Conservation (phyloP, 352 stramenopile genomes). For the Peronospora belbahrii region DNA sequence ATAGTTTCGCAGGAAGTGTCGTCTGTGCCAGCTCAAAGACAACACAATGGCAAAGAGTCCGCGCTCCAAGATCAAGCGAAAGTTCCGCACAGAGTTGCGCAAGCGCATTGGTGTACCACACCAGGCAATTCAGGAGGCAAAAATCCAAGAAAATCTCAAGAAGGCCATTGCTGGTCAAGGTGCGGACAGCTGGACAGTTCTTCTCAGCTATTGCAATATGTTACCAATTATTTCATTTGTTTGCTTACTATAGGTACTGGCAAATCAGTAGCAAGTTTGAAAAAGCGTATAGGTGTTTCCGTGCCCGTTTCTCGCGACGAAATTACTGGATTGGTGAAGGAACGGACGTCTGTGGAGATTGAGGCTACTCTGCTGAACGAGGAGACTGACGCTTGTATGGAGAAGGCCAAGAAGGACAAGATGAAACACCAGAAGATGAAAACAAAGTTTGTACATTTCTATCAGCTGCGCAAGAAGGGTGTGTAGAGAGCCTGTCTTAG, state of each 20-base stretch:
- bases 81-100: constrained; percentile 81
- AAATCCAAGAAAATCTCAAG: constrained; percentile 84
- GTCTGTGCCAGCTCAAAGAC: not conserved
- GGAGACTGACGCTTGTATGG: constrained; percentile 32
- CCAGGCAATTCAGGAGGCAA: constrained; percentile 56
- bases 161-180: constrained; percentile 64
- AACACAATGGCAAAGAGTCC: constrained; percentile 80
- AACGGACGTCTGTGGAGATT: constrained; percentile 27
- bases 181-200: constrained; percentile 9
- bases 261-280: constrained; percentile 52
- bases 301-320: constrained; percentile 39
- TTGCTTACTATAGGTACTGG: constrained; percentile 30
- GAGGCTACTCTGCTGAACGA: constrained; percentile 46
- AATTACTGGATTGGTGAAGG: constrained; percentile 35
- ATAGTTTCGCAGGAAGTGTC: too few relatives aligned
- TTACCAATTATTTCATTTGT: constrained; percentile 6
- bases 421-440: constrained; percentile 56
- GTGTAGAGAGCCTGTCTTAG: too few relatives aligned
- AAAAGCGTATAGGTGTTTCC: constrained; percentile 58
- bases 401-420: constrained; percentile 52
- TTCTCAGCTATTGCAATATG: not conserved
- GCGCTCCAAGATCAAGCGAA: constrained; percentile 87
- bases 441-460: constrained; percentile 84
- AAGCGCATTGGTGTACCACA: constrained; percentile 76
- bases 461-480: constrained; percentile 83